Base-by-base conservation (phyloP, 257 asterid species). In the Solanum habrochaites region DNA sequence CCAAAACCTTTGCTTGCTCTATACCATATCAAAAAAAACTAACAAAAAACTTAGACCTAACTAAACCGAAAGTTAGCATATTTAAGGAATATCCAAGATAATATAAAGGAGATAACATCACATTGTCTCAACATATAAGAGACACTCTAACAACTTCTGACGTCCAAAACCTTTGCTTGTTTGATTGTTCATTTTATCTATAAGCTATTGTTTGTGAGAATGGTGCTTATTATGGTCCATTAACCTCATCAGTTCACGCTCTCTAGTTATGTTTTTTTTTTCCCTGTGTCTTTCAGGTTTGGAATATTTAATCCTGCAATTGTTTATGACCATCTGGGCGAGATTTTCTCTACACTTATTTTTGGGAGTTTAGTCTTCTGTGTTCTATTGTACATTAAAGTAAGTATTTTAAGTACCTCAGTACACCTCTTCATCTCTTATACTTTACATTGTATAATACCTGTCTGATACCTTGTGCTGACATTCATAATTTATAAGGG, bases 241-340 rank as follows among this genome's bases (percentile, higher is more conserved):
- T 71, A 72, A 27, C 20, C 29, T 85, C 60, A 8, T 42, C 73
- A 32, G 69, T 23, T 31, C 11, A 43, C 16, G 14, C 8, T 64
- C 60, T 73, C 8, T 85, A 85, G 37, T 27, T 56, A 56, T 64
- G 67, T 6, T 20, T 73, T 86, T 73, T 86, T 42, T 78, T 81
- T 86, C 20, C 18, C 20, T 11, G 52, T 11, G 32, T 58, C 58
- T 88, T 86, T 83, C 94, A 96, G 98, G 99, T 95, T 95, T 87
- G 98, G 93, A 40, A 91, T 96, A 89, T 95, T 96, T 95, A 94
- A 96, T 90, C 98, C 98, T 10, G 88, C 95, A 47, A 88, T 94
- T 89, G 98, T 96, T 52, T 96, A 96, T 86, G 99, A 95, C 81
- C 99, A 94, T 90, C 91, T 96, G 88, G 99, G 99, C 25, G 98